Base-by-base conservation (phyloP, 169 alveolate genomes). In the Cryptosporidium sp. region DNA sequence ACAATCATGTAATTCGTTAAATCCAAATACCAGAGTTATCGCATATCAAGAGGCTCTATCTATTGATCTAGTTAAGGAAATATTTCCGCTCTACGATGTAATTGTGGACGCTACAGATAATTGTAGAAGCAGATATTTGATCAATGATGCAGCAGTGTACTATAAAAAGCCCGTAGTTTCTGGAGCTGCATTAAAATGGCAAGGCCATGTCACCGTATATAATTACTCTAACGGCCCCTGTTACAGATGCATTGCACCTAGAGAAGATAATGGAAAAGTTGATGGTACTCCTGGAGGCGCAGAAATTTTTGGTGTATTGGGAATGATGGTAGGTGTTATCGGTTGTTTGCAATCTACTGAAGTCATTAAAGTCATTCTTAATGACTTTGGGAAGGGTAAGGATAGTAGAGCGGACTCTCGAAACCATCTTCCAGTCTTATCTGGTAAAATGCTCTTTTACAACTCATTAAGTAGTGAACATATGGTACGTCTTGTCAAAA, bases 81-180 rank as follows among this genome's bases (percentile, higher is more conserved):
- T 95, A 74, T 92, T 95, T 37, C 80, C 94, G 59, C 91, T 94
- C 50, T 96, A 95, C 87, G 98, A 96, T 89, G 91, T 96, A 0
- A 93, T 96, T 39, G 94, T 95, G 75, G 97, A 95, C 93, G 96
- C 97, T 18, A 89, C 95, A 37, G 98, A 96, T 73, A 96, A 95
- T 85, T 94, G 96, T 37, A 92, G 93, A 71, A 94, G 97, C 9
- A 92, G 97, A 91, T 96, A 95, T 89, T 39, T 96, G 26, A 91
- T 96, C n/a, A 96, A 95, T 87, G 98, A 96, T 92, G 92, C 95
- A 18, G 93, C 96, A 43, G 95, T 94, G 16, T 85, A 89, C 48
- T 86, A 86, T 69, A 84, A 93, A 65, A 96, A 96, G 80, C 96
- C 97, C 21, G 75, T 96, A 43, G 96, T 96, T 14, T 95, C 97